Base-by-base conservation (phyloP, 768 basidiomycete species). In the Crucibulum laeve region DNA sequence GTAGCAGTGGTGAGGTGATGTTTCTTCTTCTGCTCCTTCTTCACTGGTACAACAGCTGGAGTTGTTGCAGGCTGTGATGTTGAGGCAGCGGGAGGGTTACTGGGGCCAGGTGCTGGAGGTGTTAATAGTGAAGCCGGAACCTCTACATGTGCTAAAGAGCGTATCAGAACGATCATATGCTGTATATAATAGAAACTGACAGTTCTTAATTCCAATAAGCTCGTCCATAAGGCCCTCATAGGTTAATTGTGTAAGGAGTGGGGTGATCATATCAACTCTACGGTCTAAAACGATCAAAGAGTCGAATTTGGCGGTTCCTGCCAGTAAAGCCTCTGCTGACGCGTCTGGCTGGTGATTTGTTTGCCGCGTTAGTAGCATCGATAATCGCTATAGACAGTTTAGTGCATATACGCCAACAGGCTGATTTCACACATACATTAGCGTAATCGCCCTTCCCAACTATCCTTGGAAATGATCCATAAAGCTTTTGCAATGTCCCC, bases 181-280 rank as follows among this genome's bases (percentile, higher is more conserved):
- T 38, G 28, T 17, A n/a, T 24, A 40, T 28, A 37, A 25, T 13
- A 43, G 19, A 38, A n/a, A 63, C 84, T 46, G 54, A 91, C 94
- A 87, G 56, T 96, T 92, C 61, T 79, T 87, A 48, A 99, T 84
- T 0, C 91, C 88, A 37, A 96, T 71, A 25, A 91, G 67, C 61
- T 99, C 96, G 57, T 98, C 96, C 25, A 97, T 74, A 38, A 99
- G 82, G 15, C 96, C 96, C 59, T 98, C 87, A 53, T 98, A 98
- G 0, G 96, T 99, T 44, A 98, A 70, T 56, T 98, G 94, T 2
- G 96, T 98, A 36, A 95, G 77, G 40, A 98, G 70, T 1, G 96
- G 92, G 0, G 96, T 96, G 46, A 98, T 82, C 87, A 97, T 88
- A 56, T 99, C 96, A 7, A 88, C 82, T 25, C 83, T 81, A 38